Base-by-base conservation (phyloP, 2,329 filamentous ascomycete genomes). In the Pyrenochaeta sp. region DNA sequence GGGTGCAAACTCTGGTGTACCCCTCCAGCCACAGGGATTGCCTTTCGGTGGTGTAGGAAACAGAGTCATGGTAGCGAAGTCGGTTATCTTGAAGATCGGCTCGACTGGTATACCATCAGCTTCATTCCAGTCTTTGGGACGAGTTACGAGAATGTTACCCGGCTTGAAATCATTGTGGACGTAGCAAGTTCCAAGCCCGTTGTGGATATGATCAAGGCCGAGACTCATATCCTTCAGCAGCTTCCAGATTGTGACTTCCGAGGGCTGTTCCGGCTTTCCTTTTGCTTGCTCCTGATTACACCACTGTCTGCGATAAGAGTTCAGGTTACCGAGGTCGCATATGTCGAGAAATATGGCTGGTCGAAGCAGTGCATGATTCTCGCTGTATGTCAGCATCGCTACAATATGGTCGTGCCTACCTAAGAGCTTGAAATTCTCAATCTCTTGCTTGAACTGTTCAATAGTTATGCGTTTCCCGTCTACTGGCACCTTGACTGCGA, bases 141-240 rank as follows among this genome's bases (percentile, higher is more conserved):
- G n/a, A 2, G 36, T 37, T 1, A 97, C 86, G 2, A 98, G 87
- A 68, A 95, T 95, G 74, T 98, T 98, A 75, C 96, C 93, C 0
- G 91, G 88, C 79, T 98, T 98, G 67, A 98, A 82, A 72, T 98
- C 95, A 32, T 93, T 93, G 73, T 98, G 95, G 37, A 97, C 80
- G 54, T 97, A 63, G 6, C 56, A 42, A 1, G 25, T 30, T 13
- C 46, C 37, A 27, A 61, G 40, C 9, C 50, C 10, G 28, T 68
- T 65, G 28, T 74, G 71, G 2, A 76, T 19, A 40, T 58, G 61
- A 25, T 70, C 42, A 0, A 74, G 50, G 2, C 50, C 72, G 7
- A 69, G 56, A n/a, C 46, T 49, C 52, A 72, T 59, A 25, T 74
- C 71, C 4, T 46, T 48, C 12, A 73, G 53, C 9, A 71, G 36